Conservation (phyloP, 164 flowering plant species). For the Magnolia changhungtana region DNA sequence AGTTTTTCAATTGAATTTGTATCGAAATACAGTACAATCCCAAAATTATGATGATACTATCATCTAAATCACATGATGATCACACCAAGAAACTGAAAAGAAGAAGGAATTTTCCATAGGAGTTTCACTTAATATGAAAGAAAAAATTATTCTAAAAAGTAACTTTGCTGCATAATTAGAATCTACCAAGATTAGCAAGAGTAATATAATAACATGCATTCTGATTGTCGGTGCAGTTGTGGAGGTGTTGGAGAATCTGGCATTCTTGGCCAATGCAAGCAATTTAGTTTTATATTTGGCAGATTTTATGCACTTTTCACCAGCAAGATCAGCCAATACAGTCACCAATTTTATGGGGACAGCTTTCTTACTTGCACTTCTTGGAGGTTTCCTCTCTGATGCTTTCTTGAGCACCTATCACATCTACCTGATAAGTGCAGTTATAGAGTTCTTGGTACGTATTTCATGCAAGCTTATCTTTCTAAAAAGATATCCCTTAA, state of each 20-base stretch:
- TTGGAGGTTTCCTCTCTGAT: constrained; percentile 82
- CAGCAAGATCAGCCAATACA: constrained; percentile 56
- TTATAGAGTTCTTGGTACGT: constrained; percentile 65
- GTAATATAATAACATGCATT: neutral
- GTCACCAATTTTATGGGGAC: constrained; percentile 96
- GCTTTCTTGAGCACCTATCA: constrained; percentile 63
- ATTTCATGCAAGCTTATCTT: neutral
- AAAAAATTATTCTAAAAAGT: no score
- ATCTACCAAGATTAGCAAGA: neutral
- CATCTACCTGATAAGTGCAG: constrained; percentile 60
- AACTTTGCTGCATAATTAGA: neutral
- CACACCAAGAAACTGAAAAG: no score
- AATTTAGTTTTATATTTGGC: constrained; percentile 70
- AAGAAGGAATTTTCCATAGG: no score
- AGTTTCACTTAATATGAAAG: no score
- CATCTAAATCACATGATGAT: no score
- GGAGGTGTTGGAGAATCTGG: constrained; percentile 80
- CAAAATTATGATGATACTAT: no score
- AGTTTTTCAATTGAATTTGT: no score
- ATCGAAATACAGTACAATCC: no score
- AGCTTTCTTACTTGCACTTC: constrained; percentile 75
- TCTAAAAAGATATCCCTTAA: no score
- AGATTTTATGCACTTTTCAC: constrained; percentile 63
- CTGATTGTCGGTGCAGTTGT: constrained; percentile 37
- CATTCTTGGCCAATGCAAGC: constrained; percentile 82